Evolutionary conservation across 441 rosid species (phyloP).

Genomic region (Metrosideros polymorpha): DNA sequence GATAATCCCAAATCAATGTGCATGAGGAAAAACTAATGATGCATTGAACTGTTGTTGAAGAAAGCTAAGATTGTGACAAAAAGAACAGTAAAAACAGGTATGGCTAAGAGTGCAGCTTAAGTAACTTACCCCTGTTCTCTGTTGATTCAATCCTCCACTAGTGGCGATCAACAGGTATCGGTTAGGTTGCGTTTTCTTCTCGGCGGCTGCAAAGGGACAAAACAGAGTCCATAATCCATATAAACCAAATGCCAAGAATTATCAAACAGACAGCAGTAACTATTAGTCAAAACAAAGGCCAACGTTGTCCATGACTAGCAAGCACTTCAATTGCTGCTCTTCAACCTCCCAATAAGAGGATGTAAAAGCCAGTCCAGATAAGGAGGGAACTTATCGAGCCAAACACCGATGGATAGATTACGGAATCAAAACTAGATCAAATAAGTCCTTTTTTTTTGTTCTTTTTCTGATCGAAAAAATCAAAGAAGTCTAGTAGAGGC

Average conservation of each 20-base stretch:
- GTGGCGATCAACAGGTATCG: conserved; percentile 58
- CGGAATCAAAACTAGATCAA: background rate
- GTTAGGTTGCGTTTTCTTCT: conserved; percentile 28
- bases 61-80: background rate
- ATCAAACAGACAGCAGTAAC: background rate
- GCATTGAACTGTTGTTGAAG: background rate
- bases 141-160: conserved; percentile 74
- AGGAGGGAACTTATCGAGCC: background rate
- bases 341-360: background rate
- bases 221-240: background rate
- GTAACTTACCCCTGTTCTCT: conserved; percentile 59
- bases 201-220: conserved; percentile 21
- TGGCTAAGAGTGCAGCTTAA: background rate
- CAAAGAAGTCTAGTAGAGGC: background rate
- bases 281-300: background rate
- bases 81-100: background rate
- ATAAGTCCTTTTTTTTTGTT: background rate
- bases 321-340: background rate
- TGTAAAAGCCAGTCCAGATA: background rate
- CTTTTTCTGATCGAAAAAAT: background rate
- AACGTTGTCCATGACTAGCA: background rate
- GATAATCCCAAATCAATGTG: background rate
- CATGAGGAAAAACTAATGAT: too few species aligned
- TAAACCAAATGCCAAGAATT: background rate
- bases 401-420: background rate